Evolutionary conservation across 1,284 basidiomycete species (phyloP).

Genomic region (Ustilago sp.): DNA sequence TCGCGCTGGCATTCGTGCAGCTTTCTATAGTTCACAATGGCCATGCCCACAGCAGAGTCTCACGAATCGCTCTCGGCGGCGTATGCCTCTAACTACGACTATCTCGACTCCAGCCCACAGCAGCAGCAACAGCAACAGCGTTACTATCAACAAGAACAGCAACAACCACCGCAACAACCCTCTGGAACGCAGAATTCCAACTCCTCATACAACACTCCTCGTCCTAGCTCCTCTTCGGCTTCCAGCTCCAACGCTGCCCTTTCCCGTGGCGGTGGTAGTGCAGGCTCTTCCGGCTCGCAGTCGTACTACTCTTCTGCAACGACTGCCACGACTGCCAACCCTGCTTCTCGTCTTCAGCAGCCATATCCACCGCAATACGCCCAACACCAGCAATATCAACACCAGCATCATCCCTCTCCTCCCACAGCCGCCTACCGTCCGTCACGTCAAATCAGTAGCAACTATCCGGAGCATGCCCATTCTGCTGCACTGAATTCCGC

Average conservation of each 20-base stretch:
- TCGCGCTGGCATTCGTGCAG: neutral
- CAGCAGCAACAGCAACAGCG: slow-evolving; percentile 10
- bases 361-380: slow-evolving; percentile 26
- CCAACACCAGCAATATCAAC: slow-evolving; percentile 19
- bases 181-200: slow-evolving; percentile 10
- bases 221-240: slow-evolving; percentile 16
- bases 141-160: slow-evolving; percentile 16
- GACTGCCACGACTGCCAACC: slow-evolving; percentile 15
- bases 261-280: slow-evolving; percentile 35
- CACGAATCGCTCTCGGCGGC: slow-evolving; percentile 49
- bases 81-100: slow-evolving; percentile 46
- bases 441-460: slow-evolving; percentile 37
- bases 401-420: slow-evolving; percentile 30
- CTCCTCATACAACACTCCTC: slow-evolving; percentile 14
- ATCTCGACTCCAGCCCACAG: slow-evolving; percentile 18
- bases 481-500: slow-evolving; percentile 32
- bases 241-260: slow-evolving; percentile 27
- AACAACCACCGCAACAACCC: slow-evolving; percentile 12
- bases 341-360: slow-evolving; percentile 9
- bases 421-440: slow-evolving; percentile 25
- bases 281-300: slow-evolving; percentile 45
- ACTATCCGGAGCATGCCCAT: slow-evolving; percentile 37
- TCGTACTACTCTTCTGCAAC: slow-evolving; percentile 41
- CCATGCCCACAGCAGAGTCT: slow-evolving; percentile 43
- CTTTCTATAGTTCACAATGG: slow-evolving; percentile 2